Base-by-base conservation (phyloP, 2,329 filamentous ascomycete species). In the Pseudogymnoascus sp. region DNA sequence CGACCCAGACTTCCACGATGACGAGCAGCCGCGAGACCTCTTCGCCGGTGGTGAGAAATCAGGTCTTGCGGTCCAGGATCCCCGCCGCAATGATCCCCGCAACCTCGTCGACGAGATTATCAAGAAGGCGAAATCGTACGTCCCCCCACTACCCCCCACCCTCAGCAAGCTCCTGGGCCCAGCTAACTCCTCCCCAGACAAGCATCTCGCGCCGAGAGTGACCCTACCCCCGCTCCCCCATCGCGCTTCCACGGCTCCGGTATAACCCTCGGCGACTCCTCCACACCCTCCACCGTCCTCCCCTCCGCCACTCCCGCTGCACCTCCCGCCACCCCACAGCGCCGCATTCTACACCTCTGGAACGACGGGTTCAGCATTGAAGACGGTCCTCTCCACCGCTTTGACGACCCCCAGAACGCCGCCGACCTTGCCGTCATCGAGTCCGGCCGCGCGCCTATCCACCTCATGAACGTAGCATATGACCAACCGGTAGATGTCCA, bases 11-110 rank as follows among this genome's bases (percentile, higher is more conserved):
- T 79, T 81, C 1, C 78, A 82, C 2, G 78, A 82, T 1, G 83
- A 87, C 28, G 79, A 83, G 36, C 82, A 85, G 67, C 80, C 80
- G 6, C 78, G 86, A 66, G 89, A 95, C 71, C 78, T 93, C 67
- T 95, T 93, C 74, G 88, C 91, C 19, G 91, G 91, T 61, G 91
- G 91, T 35, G 91, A 93, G 77, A 95, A 95, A 80, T 93, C 90
- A 31, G 87, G 84, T 0, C 75, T 89, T 53, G 87, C 86, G 21
- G 83, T 89, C 23, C 85, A 88, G 70, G 86, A 88, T 69, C 86
- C 86, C 1, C 73, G 79, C 61, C 75, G 75, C 47, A 76, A 80
- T 2, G 81, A 83, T 42, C 77, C 83, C 0, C 78, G 78, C 70
- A 82, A 80, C 68, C 77, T 88, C 64, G 82, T 88, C 67, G 82